Percentiles rank a stretch among this genome's conserved stretches.
Evolutionary conservation across 257 asterid species (phyloP).

Genomic region (Jacaranda mimosifolia): DNA sequence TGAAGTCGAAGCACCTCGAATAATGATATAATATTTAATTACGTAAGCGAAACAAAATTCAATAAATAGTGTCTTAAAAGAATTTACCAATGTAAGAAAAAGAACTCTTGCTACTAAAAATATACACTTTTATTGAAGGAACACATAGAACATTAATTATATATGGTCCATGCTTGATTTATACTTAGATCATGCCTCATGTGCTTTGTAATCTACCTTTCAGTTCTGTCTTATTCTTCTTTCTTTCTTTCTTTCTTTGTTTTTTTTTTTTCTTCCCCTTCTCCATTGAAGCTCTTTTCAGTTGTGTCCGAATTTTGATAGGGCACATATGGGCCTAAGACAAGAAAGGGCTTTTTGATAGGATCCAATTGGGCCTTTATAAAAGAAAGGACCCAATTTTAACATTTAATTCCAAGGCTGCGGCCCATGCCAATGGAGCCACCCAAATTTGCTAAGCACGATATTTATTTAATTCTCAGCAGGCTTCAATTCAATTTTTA

Average conservation of each 20-base stretch:
- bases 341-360: no score
- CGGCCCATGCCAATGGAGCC: not conserved
- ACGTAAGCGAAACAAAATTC: no score
- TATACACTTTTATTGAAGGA: slow-evolving; percentile 2
- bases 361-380: slow-evolving; percentile 9
- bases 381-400: not conserved
- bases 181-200: slow-evolving; percentile 37
- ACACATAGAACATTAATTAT: slow-evolving; percentile 40
- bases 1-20: no score
- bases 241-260: not conserved
- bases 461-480: no score
- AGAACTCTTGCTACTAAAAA: not conserved
- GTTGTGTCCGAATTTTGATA: no score
- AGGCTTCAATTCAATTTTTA: no score
- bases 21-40: no score
- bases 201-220: slow-evolving; percentile 40
- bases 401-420: not conserved
- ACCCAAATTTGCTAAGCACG: not conserved
- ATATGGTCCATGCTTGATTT: slow-evolving; percentile 48
- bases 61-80: no score
- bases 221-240: slow-evolving; percentile 18
- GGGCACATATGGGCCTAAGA: no score
- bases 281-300: not conserved
- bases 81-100: no score
- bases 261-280: not conserved